Evolutionary conservation across 768 basidiomycete species (phyloP).

Genomic region (Termitomyces sp.): DNA sequence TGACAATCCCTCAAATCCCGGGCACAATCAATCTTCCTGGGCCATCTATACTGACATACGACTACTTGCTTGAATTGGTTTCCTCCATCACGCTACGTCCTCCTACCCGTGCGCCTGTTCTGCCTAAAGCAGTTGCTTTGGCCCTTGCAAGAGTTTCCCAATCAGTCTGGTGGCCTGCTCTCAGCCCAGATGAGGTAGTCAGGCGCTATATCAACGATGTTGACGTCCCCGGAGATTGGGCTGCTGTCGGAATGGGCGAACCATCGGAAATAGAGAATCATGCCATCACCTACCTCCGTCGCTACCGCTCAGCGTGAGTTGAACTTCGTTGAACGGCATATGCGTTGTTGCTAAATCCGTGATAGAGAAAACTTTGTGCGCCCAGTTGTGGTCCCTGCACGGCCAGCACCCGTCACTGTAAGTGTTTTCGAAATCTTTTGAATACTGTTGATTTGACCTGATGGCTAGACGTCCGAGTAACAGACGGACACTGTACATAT

Average conservation of each 20-base stretch:
- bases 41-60: conserved; percentile 80
- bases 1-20: conserved; percentile 56
- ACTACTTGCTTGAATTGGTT: conserved; percentile 77
- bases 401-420: conserved; percentile 32
- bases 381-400: conserved; percentile 61
- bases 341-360: conserved; percentile 7
- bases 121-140: conserved; percentile 74
- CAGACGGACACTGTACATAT: conserved; percentile 5
- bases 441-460: conserved; percentile 12
- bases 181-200: conserved; percentile 88
- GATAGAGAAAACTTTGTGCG: conserved; percentile 64
- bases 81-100: conserved; percentile 76
- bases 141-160: conserved; percentile 59
- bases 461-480: conserved; percentile 22
- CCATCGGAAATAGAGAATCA: conserved; percentile 84
- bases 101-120: conserved; percentile 63
- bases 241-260: conserved; percentile 64
- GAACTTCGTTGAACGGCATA: conserved; percentile 11
- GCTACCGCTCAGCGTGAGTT: conserved; percentile 86
- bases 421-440: conserved; percentile 19
- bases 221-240: conserved; percentile 77
- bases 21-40: conserved; percentile 84
- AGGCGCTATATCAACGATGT: conserved; percentile 85
- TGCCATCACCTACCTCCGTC: conserved; percentile 86
- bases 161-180: conserved; percentile 86